Percentiles rank a stretch among this genome's conserved stretches.
Conservation (phyloP, 495 filamentous ascomycete genomes). For the Talaromyces proteolyticus region DNA sequence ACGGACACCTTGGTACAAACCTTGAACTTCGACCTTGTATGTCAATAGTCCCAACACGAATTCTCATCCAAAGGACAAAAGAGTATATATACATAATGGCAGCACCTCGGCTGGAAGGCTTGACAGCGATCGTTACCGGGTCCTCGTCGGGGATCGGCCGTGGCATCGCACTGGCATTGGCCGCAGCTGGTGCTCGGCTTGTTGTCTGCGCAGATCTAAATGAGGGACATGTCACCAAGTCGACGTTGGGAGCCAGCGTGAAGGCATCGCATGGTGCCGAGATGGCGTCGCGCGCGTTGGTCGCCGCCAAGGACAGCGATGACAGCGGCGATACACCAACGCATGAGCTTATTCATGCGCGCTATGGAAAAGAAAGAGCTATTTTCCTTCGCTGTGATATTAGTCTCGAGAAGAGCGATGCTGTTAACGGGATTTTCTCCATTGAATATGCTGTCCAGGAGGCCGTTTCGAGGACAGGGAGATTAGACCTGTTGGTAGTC, state of each 20-base stretch:
- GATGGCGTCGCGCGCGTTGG: neutral
- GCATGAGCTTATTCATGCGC: neutral
- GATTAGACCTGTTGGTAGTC: neutral
- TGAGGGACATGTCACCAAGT: neutral
- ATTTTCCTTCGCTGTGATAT: neutral
- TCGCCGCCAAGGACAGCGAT: neutral
- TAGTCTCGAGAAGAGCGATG: neutral
- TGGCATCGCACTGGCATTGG: slow-evolving; percentile 40
- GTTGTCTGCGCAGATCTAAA: slow-evolving; percentile 43
- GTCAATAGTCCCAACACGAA: too few relatives aligned
- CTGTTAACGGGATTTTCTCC: neutral
- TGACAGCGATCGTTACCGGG: slow-evolving; percentile 44
- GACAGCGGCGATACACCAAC: neutral
- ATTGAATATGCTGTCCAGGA: neutral
- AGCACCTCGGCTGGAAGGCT: slow-evolving; percentile 30
- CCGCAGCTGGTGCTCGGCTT: slow-evolving; percentile 32
- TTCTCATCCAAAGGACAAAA: too few relatives aligned
- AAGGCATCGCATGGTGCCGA: neutral
- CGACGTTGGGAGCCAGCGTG: neutral
- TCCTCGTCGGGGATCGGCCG: slow-evolving; percentile 43
- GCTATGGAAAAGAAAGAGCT: neutral
- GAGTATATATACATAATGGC: too few relatives aligned
- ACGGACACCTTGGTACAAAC: too few relatives aligned
- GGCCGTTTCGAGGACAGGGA: neutral
- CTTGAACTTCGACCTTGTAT: too few relatives aligned